Conservation (phyloP, 2,329 filamentous ascomycete genomes). For the Drechslerella dactyloides region DNA sequence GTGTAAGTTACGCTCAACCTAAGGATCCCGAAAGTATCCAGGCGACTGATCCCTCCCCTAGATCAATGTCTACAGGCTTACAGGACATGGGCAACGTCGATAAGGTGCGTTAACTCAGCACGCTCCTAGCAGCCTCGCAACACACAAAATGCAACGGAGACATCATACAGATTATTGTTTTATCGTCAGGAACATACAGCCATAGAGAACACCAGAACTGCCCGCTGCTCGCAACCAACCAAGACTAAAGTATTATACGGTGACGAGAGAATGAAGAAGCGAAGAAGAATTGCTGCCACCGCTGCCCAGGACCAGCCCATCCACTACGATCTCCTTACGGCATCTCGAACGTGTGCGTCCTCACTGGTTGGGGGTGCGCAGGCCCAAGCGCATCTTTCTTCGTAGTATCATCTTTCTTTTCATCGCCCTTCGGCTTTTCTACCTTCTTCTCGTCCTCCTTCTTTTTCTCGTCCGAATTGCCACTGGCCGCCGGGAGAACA, state of each 20-base stretch:
- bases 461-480: conserved; percentile 6
- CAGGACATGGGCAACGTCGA: conserved; percentile 11
- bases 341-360: conserved; percentile 30
- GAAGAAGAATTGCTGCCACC: background rate
- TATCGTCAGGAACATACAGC: background rate
- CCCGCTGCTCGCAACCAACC: background rate
- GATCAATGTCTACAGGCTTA: too few relatives aligned
- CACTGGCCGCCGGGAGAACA: background rate
- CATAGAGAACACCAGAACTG: background rate
- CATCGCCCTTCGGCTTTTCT: background rate
- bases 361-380: conserved; percentile 24
- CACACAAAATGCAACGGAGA: conserved; percentile 26
- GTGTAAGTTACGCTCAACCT: too few relatives aligned
- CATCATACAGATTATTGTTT: background rate
- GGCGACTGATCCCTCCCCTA: too few relatives aligned
- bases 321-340: background rate
- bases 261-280: background rate
- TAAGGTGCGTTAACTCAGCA: conserved; percentile 4
- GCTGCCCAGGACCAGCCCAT: background rate
- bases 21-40: too few relatives aligned
- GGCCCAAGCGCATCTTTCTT: background rate
- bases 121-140: conserved; percentile 33
- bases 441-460: conserved; percentile 12
- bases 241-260: background rate
- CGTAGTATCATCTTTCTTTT: background rate